Percentiles rank a stretch among this genome's conserved stretches.
These are phyloP conservation scores for Solanum paucissectum DNA, from an alignment of 257 asterid genomes.

Conservation along the genomic window DNA sequence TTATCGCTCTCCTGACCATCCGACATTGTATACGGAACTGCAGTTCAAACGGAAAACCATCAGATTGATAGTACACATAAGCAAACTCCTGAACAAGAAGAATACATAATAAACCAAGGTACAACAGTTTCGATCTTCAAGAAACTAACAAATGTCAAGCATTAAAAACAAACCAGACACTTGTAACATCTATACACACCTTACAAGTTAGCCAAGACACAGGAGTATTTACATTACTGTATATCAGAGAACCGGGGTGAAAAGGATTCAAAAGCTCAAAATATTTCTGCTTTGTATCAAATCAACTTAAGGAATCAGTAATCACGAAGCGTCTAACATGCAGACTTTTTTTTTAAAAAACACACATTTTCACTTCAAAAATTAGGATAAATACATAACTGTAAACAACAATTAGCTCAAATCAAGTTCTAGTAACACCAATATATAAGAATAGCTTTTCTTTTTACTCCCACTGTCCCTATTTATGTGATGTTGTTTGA, in stretches of 20 bases:
- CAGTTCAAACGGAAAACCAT: not conserved
- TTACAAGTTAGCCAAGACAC: not conserved
- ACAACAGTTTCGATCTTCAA: not conserved
- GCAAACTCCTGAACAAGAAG: not conserved
- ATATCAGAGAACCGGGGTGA: not conserved
- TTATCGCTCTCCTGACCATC: constrained; percentile 11
- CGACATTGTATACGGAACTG: not conserved
- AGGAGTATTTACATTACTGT: not conserved
- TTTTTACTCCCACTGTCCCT: not conserved
- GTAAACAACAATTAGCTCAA: not conserved
- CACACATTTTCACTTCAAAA: not conserved
- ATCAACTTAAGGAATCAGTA: not conserved
- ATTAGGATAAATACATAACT: not conserved
- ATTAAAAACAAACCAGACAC: not conserved
- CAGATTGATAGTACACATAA: not conserved
- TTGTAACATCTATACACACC: not conserved
- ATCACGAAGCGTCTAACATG: not conserved
- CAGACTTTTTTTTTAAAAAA: not conserved
- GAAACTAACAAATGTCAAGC: not conserved
- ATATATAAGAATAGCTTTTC: not conserved
- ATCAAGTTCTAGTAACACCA: not conserved
- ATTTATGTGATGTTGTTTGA: not conserved
- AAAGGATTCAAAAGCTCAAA: not conserved
- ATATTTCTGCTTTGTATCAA: not conserved
- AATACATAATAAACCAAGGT: not conserved